phyloP scores from a whole-genome alignment of 208 protist species.

The Acanthamoeba healyi region DNA sequence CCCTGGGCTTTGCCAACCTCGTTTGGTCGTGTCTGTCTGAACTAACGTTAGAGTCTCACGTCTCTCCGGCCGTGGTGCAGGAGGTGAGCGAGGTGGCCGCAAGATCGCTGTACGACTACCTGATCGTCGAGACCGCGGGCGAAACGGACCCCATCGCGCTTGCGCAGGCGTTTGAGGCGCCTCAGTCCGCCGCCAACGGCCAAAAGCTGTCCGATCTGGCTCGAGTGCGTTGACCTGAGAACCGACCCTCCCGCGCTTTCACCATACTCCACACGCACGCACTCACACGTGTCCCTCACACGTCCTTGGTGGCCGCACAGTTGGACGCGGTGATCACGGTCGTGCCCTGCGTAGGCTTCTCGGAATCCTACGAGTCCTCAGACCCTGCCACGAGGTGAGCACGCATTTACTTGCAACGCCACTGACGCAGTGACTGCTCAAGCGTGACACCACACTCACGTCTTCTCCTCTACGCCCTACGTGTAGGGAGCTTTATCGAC shows the following conservation, averaged over 20 bases:
- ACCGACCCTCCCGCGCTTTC: background rate
- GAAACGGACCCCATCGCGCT: background rate
- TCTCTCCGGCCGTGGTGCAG: background rate
- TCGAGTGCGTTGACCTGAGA: background rate
- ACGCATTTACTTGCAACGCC: background rate
- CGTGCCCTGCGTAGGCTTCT: background rate
- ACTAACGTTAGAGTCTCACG: too few relatives aligned
- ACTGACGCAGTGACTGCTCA: too few relatives aligned
- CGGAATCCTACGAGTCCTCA: background rate
- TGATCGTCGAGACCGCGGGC: background rate
- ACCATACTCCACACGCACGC: background rate
- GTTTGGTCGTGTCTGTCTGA: background rate
- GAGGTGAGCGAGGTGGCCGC: background rate
- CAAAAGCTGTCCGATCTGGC: background rate
- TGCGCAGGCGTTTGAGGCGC: background rate
- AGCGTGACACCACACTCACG: background rate
- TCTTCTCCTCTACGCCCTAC: too few relatives aligned
- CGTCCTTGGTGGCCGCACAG: background rate
- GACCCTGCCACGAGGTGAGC: background rate
- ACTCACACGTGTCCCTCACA: background rate
- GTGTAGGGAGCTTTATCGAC: background rate
- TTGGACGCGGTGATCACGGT: conserved; percentile 25
- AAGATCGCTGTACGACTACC: background rate
- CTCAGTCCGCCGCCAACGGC: background rate
- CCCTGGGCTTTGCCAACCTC: too few relatives aligned